Conservation (phyloP, 2,329 filamentous ascomycete species). For the Tolypocladium ophioglossoides region DNA sequence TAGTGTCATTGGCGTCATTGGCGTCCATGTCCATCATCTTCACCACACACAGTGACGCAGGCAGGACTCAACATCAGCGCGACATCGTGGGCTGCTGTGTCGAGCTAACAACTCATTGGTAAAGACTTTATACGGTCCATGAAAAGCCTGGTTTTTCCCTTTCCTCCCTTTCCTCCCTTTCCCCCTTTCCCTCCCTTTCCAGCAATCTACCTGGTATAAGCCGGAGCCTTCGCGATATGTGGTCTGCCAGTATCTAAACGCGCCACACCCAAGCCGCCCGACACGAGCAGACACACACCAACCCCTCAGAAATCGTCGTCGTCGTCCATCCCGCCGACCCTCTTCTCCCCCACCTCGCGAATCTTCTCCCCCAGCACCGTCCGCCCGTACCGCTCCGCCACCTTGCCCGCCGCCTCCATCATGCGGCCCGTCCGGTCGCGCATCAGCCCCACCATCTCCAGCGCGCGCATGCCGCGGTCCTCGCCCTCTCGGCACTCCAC, state of each 20-base stretch:
- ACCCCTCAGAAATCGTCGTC: conserved; percentile 26
- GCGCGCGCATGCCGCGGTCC: conserved; percentile 84
- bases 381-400: conserved; percentile 76
- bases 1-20: too few species aligned
- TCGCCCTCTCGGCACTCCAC: conserved; percentile 87
- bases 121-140: too few species aligned
- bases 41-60: not conserved
- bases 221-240: not conserved
- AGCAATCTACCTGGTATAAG: not conserved
- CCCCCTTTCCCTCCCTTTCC: not conserved
- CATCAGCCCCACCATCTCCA: conserved; percentile 85
- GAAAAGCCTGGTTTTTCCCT: not conserved
- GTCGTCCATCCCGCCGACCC: conserved; percentile 50
- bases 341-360: conserved; percentile 65
- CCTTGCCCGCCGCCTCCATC: conserved; percentile 82
- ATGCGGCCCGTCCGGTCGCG: conserved; percentile 76
- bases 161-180: not conserved
- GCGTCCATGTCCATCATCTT: too few species aligned
- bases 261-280: not conserved
- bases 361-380: conserved; percentile 84
- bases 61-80: not conserved
- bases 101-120: not conserved
- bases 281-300: not conserved
- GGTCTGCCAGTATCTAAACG: not conserved
- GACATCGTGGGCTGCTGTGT: not conserved